Evolutionary conservation across 306 rosid species (phyloP).

Genomic region (Gynostemma pentaphyllum): DNA sequence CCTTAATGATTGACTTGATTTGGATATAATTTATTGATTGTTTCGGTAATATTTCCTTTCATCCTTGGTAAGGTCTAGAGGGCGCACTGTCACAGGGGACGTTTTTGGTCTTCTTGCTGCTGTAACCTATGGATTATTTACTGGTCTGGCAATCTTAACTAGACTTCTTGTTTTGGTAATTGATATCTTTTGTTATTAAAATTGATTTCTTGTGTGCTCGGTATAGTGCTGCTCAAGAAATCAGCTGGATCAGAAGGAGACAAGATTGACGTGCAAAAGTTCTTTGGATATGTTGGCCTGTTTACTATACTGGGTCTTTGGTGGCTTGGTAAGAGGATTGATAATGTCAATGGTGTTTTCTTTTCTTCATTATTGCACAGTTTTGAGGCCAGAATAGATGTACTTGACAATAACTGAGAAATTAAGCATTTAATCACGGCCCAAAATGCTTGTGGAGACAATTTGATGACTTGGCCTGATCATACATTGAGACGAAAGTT

Average conservation of each 20-base stretch:
- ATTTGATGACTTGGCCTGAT: background rate
- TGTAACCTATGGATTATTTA: slow-evolving; percentile 45
- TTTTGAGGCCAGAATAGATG: background rate
- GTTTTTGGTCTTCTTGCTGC: slow-evolving; percentile 62
- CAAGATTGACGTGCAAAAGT: slow-evolving; percentile 55
- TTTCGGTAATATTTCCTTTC: slow-evolving; percentile 1
- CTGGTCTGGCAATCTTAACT: slow-evolving; percentile 28
- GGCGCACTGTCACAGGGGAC: slow-evolving; percentile 42
- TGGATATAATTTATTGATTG: background rate
- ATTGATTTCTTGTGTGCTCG: slow-evolving; percentile 7
- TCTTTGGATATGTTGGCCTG: slow-evolving; percentile 69
- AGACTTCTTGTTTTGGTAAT: background rate
- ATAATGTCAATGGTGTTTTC: background rate
- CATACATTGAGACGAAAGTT: too few species aligned
- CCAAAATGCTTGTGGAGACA: background rate
- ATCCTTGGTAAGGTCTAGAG: slow-evolving; percentile 29
- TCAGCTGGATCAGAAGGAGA: slow-evolving; percentile 58
- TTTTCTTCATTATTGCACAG: background rate
- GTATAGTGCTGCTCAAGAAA: slow-evolving; percentile 56
- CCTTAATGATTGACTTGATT: too few species aligned
- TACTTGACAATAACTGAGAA: background rate
- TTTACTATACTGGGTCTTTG: slow-evolving; percentile 58
- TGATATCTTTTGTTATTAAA: background rate
- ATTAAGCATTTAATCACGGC: background rate
- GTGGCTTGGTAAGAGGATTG: slow-evolving; percentile 58